Evolutionary conservation across 768 basidiomycete species (phyloP), one percentile per base, ranked within the genome.

Genomic region (Russula lepida): DNA sequence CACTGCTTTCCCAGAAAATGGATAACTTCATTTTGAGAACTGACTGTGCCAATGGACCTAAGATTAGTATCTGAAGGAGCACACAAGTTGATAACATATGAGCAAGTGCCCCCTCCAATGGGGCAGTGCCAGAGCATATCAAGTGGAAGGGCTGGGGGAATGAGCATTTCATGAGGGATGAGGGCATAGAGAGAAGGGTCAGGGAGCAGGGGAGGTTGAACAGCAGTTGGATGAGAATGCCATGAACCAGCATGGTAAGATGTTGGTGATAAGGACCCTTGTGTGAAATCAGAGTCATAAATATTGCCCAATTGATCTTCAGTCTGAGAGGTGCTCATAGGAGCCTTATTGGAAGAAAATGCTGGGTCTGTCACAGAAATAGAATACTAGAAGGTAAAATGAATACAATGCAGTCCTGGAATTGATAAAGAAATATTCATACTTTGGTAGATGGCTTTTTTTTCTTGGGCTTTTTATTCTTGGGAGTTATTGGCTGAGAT

Each of bases 271-370:
- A 79, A 77, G 4, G 82, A 82, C 7, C 70, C 67, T n/a, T 79
- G 77, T 12, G 80, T 81, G 68, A 85, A 85, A 66, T 86, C 84
- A 0, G 80, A 75, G 67, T 81, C 82, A 63, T 84, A 84, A 35
- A 64, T 62, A 1, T 51, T 51, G 8, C 33, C 62, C 5, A 21
- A 9, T 15, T 32, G 23, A 1, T 56, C 51, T 5, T 62, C 48
- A 50, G 35, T 28, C 41, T 44, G 21, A 35, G 21, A 19, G 32
- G 19, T 2, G 13, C 23, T 43, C 2, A 21, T 33, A 37, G 13
- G 3, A 6, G 35, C 1, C n/a, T 7, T 58, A n/a, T n/a, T n/a
- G 4, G 47, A 54, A n/a, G 46, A 41, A 8, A 25, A 15, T 32
- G 12, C 17, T 37, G 0, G n/a, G 4, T 13, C 23, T 23, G 43